Percentiles rank a stretch among this genome's conserved stretches.
Evolutionary conservation across 441 rosid species (phyloP).

Genomic region (Hura crepitans): DNA sequence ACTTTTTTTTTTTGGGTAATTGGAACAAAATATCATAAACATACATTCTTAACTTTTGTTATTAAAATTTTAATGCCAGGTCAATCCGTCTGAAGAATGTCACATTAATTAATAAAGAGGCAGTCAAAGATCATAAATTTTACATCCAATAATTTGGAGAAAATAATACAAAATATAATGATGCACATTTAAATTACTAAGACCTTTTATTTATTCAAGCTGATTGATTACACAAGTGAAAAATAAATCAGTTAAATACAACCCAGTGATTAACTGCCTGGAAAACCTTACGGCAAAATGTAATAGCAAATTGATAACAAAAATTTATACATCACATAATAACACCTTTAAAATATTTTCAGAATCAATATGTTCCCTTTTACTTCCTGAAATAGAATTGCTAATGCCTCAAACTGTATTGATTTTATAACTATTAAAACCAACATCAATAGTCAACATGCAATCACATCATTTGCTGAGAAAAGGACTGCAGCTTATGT

Average conservation of each 20-base stretch:
- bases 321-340: not conserved
- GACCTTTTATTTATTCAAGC: not conserved
- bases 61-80: not conserved
- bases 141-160: not conserved
- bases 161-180: not conserved
- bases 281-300: not conserved
- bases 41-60: too few relatives aligned
- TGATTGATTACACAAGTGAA: not conserved
- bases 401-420: not conserved
- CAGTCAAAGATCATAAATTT: not conserved
- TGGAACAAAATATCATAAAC: too few relatives aligned
- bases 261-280: not conserved
- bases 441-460: not conserved
- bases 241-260: not conserved
- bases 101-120: not conserved
- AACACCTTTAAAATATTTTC: not conserved
- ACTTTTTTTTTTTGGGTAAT: too few relatives aligned
- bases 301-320: not conserved
- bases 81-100: not conserved
- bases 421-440: not conserved
- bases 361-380: not conserved
- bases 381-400: not conserved
- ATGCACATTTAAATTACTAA: not conserved
- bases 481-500: not conserved
- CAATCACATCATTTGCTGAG: not conserved